These are phyloP conservation scores for Syzygium syzygioides DNA, from an alignment of 441 rosid genomes.

Conservation along the genomic window DNA sequence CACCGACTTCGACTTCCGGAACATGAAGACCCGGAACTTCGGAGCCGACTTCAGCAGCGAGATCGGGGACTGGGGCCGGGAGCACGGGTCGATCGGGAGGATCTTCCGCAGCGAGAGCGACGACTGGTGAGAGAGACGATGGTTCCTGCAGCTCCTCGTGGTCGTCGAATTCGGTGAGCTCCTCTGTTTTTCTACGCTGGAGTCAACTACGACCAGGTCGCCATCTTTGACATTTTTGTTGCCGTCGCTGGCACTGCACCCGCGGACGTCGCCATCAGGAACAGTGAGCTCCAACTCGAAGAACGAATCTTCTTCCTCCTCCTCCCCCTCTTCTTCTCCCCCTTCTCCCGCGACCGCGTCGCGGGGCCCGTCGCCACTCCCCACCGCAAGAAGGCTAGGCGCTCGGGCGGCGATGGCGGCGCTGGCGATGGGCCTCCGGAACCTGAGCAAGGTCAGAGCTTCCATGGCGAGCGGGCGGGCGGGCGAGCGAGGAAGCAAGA, in stretches of 20 bases:
- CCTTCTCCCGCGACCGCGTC: background rate
- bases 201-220: background rate
- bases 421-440: background rate
- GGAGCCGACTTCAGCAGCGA: constrained; percentile 4
- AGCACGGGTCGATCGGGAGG: constrained; percentile 3
- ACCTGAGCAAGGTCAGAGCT: background rate
- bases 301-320: constrained; percentile 67
- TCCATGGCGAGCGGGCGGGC: background rate
- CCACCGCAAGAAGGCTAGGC: background rate
- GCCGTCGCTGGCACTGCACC: constrained; percentile 6
- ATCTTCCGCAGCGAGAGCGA: constrained; percentile 6
- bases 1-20: constrained; percentile 9
- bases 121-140: background rate
- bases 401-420: background rate
- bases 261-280: constrained; percentile 21
- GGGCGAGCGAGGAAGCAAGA: background rate
- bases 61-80: constrained; percentile 9
- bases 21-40: constrained; percentile 3
- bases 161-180: background rate
- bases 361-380: background rate
- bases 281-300: constrained; percentile 74
- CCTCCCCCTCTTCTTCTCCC: constrained; percentile 20
- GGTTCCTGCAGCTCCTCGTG: background rate
- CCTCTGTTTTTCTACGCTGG: background rate
- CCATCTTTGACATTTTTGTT: background rate